phyloP scores from a whole-genome alignment of 2,329 filamentous ascomycete species.

The Sarocladium brachiariae region DNA sequence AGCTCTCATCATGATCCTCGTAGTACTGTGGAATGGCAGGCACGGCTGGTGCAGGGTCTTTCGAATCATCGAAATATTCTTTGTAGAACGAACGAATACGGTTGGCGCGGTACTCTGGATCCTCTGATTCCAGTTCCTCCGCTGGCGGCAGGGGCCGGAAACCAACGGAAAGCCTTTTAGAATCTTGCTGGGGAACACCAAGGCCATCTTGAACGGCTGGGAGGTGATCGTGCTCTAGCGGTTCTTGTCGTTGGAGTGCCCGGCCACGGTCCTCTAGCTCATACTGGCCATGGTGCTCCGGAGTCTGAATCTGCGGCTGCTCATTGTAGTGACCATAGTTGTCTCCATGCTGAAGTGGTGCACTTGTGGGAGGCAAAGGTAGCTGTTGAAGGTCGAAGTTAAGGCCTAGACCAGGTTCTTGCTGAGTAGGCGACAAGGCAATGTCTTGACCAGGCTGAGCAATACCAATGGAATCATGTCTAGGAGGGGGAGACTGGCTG shows the following conservation, averaged over 20 bases:
- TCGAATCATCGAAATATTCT: slow-evolving; percentile 93
- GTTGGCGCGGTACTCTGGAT: slow-evolving; percentile 90
- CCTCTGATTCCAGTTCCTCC: slow-evolving; percentile 71
- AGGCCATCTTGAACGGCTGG: slow-evolving; percentile 29
- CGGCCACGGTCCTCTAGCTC: slow-evolving; percentile 28
- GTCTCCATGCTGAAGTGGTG: slow-evolving; percentile 17
- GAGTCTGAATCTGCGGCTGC: slow-evolving; percentile 22
- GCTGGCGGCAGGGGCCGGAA: slow-evolving; percentile 84
- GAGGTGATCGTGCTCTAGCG: slow-evolving; percentile 14
- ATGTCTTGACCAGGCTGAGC: slow-evolving; percentile 18
- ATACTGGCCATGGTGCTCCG: slow-evolving; percentile 27
- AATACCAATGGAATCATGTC: slow-evolving; percentile 13
- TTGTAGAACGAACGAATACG: slow-evolving; percentile 98
- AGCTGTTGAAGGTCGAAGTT: slow-evolving; percentile 27
- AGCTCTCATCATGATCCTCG: slow-evolving; percentile 68
- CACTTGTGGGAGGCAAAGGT: slow-evolving; percentile 17
- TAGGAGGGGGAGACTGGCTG: slow-evolving; percentile 7
- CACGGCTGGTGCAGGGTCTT: slow-evolving; percentile 38
- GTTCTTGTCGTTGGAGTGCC: slow-evolving; percentile 20
- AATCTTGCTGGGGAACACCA: slow-evolving; percentile 47
- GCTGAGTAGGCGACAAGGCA: slow-evolving; percentile 19
- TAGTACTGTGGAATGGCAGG: slow-evolving; percentile 48
- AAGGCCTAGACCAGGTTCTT: slow-evolving; percentile 26
- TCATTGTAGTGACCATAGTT: slow-evolving; percentile 15
- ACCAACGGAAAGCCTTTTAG: slow-evolving; percentile 58